A percentile compares a stretch with the other conserved stretches of the same genome.
phyloP scores from a whole-genome alignment of 2,329 filamentous ascomycete species.

The Coniochaeta sp. region DNA sequence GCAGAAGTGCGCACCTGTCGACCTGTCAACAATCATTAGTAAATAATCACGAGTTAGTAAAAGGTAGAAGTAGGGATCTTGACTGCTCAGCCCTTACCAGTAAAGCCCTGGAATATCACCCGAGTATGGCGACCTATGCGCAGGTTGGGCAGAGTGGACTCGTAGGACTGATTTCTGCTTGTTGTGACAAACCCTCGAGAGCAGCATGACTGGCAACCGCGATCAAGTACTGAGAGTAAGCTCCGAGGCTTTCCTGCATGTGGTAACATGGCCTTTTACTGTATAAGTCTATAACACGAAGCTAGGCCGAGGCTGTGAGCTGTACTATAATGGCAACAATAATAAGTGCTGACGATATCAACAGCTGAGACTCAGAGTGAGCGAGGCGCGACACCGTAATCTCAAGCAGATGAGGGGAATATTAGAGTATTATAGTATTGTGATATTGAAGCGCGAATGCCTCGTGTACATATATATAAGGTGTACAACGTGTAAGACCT shows the following conservation, averaged over 20 bases:
- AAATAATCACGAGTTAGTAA: background rate
- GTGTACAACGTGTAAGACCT: background rate
- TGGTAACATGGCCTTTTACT: background rate
- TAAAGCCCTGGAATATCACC: slow-evolving; percentile 35
- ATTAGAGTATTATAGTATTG: background rate
- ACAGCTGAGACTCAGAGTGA: background rate
- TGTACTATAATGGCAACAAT: background rate
- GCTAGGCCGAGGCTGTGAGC: background rate
- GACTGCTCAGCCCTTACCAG: slow-evolving; percentile 17
- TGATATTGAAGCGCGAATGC: background rate
- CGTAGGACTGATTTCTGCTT: slow-evolving; percentile 15
- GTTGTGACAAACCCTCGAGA: slow-evolving; percentile 15
- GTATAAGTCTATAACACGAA: background rate
- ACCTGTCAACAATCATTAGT: slow-evolving; percentile 10
- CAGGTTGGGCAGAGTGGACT: slow-evolving; percentile 26
- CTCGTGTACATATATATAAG: background rate
- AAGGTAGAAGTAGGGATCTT: background rate
- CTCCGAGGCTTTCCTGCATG: background rate
- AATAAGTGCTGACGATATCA: background rate
- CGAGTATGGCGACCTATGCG: slow-evolving; percentile 30
- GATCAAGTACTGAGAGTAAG: slow-evolving; percentile 3
- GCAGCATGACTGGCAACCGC: background rate
- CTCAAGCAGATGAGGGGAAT: background rate
- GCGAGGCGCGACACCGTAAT: background rate
- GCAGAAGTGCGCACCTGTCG: slow-evolving; percentile 4